Evolutionary conservation across 371 early-diverging fungal genomes (phyloP).

Genomic region (Thermomucor indicae-seudaticae): DNA sequence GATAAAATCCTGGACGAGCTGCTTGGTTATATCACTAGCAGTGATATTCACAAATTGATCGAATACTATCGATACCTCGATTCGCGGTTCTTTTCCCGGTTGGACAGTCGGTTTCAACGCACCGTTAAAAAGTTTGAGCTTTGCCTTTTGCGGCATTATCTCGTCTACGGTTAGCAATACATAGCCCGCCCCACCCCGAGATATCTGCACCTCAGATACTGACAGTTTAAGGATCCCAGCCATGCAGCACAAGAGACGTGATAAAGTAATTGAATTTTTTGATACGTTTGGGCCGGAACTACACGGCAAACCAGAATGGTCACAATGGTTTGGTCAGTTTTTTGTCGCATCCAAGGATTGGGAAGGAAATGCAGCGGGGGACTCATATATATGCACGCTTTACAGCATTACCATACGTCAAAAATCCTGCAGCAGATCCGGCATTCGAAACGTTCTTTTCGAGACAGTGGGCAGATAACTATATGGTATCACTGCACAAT

Average conservation of each 20-base stretch:
- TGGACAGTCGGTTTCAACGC: conserved; percentile 60
- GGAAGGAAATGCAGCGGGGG: background rate
- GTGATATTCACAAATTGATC: conserved; percentile 55
- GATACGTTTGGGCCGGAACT: conserved; percentile 58
- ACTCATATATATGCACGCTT: background rate
- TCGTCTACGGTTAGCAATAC: conserved; percentile 51
- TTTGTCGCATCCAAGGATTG: background rate
- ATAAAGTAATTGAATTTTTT: conserved; percentile 61
- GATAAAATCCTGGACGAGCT: conserved; percentile 68
- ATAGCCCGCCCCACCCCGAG: too few species aligned
- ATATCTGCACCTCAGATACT: background rate
- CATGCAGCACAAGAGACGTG: conserved; percentile 54
- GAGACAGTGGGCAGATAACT: conserved; percentile 64
- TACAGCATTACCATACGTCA: conserved; percentile 59
- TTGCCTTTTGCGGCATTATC: conserved; percentile 56
- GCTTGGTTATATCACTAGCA: conserved; percentile 41
- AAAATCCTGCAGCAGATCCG: conserved; percentile 59
- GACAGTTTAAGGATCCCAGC: conserved; percentile 28
- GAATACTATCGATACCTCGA: conserved; percentile 67
- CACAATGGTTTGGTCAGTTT: conserved; percentile 63
- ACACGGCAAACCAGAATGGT: conserved; percentile 59
- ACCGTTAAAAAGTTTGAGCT: conserved; percentile 64
- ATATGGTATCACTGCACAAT: conserved; percentile 60
- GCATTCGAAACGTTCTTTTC: conserved; percentile 63
- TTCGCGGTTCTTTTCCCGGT: conserved; percentile 61